Percentiles rank a stretch among this genome's conserved stretches.
Conservation (phyloP, 2,329 filamentous ascomycete species). For the Plenodomus tracheiphilus region DNA sequence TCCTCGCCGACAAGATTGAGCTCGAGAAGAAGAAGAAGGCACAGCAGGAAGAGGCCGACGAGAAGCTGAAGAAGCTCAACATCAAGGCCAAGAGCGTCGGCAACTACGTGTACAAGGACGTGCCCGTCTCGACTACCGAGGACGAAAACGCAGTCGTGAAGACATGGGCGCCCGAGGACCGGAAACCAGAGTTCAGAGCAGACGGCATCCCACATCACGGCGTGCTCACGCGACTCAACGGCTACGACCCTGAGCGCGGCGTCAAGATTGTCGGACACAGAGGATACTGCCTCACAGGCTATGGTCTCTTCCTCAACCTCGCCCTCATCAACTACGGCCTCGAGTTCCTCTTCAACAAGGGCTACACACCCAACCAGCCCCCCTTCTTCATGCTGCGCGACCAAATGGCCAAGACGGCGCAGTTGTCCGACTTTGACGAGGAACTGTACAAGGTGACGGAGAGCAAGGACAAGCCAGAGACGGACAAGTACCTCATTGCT, state of each 20-base stretch:
- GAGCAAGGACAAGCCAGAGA: conserved; percentile 75
- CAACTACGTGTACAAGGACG: conserved; percentile 88
- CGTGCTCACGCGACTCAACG: conserved; percentile 82
- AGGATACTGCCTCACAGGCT: conserved; percentile 88
- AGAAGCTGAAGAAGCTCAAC: conserved; percentile 75
- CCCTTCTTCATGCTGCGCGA: conserved; percentile 79
- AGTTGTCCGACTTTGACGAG: conserved; percentile 96
- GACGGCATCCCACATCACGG: conserved; percentile 90
- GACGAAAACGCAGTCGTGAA: conserved; percentile 80
- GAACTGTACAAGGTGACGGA: conserved; percentile 94
- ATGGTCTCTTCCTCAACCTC: conserved; percentile 89
- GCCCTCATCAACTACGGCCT: conserved; percentile 94
- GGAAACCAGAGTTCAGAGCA: conserved; percentile 76
- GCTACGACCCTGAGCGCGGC: conserved; percentile 83
- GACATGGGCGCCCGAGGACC: conserved; percentile 79
- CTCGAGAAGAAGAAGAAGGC: conserved; percentile 82
- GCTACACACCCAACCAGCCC: conserved; percentile 73
- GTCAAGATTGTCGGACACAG: conserved; percentile 88
- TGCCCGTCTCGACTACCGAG: conserved; percentile 82
- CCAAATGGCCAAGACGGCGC: conserved; percentile 97
- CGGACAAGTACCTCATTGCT: conserved; percentile 76
- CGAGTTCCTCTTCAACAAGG: conserved; percentile 80
- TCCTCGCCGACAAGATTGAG: conserved; percentile 76
- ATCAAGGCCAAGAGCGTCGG: conserved; percentile 82
- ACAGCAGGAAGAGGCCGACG: conserved; percentile 70